phyloP scores from a whole-genome alignment of 768 basidiomycete genomes.

The Calvatia gigantea region DNA sequence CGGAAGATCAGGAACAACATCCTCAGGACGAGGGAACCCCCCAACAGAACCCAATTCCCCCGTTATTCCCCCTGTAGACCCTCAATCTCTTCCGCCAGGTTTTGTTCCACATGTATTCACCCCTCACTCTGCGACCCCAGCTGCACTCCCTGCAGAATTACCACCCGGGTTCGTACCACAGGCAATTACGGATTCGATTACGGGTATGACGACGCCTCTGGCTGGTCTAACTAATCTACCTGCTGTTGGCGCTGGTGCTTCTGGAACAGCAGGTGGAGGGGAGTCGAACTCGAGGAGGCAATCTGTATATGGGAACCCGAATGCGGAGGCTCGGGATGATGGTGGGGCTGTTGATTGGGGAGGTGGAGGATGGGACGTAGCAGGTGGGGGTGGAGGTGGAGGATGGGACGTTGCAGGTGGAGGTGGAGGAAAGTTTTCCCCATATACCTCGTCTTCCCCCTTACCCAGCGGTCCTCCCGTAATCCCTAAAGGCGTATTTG shows the following conservation, averaged over 20 bases:
- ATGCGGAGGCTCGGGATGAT: background rate
- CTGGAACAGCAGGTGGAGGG: background rate
- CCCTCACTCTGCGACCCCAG: background rate
- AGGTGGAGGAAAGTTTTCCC: background rate
- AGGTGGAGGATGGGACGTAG: background rate
- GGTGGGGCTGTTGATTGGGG: background rate
- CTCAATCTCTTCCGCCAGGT: background rate
- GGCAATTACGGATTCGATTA: slow-evolving; percentile 1
- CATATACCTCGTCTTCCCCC: background rate
- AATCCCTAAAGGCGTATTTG: background rate
- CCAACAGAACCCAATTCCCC: slow-evolving; percentile 5
- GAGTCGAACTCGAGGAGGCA: background rate
- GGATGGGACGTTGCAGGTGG: too few relatives aligned
- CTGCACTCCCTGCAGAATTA: background rate
- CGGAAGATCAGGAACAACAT: background rate
- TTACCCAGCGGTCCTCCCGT: slow-evolving; percentile 1
- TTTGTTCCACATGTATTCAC: slow-evolving; percentile 5
- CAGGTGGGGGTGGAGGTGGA: background rate
- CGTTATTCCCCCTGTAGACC: background rate
- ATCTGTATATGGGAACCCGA: slow-evolving; percentile 4
- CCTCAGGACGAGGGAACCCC: background rate
- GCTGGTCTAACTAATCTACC: background rate
- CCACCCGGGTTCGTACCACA: slow-evolving; percentile 6
- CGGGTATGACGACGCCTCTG: slow-evolving; percentile 7
- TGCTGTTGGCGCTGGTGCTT: background rate